Evolutionary conservation across 225 moss, liverwort and hornwort genomes (phyloP).

Genomic region (Takakia lepidozioides): DNA sequence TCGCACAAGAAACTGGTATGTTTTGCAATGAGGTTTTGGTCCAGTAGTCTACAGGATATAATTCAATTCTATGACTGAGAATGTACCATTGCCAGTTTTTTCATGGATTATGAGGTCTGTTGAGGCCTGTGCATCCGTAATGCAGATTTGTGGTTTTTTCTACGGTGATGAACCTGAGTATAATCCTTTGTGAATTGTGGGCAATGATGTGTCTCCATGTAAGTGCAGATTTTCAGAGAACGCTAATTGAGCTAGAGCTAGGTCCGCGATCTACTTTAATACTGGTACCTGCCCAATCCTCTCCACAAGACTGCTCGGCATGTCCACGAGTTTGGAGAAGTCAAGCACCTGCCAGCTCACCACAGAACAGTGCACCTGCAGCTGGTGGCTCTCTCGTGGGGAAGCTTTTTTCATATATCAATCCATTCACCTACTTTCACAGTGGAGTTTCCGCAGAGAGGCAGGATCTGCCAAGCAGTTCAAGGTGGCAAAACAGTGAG

Average conservation of each 20-base stretch:
- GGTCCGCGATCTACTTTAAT: constrained; percentile 65
- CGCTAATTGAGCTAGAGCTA: constrained; percentile 44
- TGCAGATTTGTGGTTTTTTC: too few species aligned
- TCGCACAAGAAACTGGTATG: too few species aligned
- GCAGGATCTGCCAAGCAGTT: constrained; percentile 10
- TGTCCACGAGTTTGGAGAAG: constrained; percentile 27
- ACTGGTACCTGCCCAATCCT: constrained; percentile 31
- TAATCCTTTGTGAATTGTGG: too few species aligned
- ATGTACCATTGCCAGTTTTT: too few species aligned
- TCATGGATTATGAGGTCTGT: too few species aligned
- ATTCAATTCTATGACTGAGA: too few species aligned
- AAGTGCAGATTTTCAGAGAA: constrained; percentile 46
- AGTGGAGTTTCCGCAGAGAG: constrained; percentile 23
- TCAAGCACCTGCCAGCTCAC: constrained; percentile 14
- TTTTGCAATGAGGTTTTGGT: too few species aligned
- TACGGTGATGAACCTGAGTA: too few species aligned
- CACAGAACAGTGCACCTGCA: constrained; percentile 16
- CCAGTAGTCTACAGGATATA: too few species aligned
- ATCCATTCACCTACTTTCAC: constrained; percentile 44
- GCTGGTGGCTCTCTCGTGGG: constrained; percentile 42
- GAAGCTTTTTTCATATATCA: constrained; percentile 48
- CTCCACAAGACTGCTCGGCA: constrained; percentile 18
- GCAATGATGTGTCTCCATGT: too few species aligned
- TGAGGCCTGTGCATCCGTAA: too few species aligned
- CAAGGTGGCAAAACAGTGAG: constrained; percentile 18